These are phyloP conservation scores for Lachancea nothofagi DNA, from an alignment of 805 yeast species.

Conservation along the genomic window DNA sequence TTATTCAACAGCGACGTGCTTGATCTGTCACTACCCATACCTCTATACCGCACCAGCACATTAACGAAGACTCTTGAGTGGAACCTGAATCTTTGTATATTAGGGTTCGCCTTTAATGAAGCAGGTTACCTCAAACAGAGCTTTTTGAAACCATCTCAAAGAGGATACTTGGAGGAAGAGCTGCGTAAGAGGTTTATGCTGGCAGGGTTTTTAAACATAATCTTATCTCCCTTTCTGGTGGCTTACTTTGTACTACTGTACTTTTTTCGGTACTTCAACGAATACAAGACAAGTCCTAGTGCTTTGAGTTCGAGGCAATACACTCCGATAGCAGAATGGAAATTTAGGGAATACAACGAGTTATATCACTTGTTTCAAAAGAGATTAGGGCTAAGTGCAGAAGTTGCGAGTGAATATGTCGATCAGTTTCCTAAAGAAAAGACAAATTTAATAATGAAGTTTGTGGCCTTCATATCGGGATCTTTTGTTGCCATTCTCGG, in stretches of 20 bases:
- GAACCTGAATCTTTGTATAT: constrained; percentile 84
- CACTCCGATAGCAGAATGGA: constrained; percentile 94
- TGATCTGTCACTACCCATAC: constrained; percentile 56
- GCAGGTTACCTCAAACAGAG: constrained; percentile 74
- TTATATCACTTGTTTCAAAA: constrained; percentile 81
- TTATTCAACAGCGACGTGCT: constrained; percentile 72
- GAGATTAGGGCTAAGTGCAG: constrained; percentile 69
- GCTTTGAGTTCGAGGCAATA: constrained; percentile 78
- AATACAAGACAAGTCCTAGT: constrained; percentile 83
- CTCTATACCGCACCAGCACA: constrained; percentile 38
- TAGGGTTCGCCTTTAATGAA: constrained; percentile 78
- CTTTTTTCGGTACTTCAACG: constrained; percentile 88
- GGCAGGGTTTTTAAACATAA: constrained; percentile 79
- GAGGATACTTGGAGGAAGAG: constrained; percentile 62
- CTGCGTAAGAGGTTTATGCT: constrained; percentile 73
- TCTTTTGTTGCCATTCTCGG: constrained; percentile 87
- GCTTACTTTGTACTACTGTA: constrained; percentile 75
- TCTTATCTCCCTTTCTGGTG: constrained; percentile 82
- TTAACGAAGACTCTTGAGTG: constrained; percentile 89
- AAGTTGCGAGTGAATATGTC: constrained; percentile 75
- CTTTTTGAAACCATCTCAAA: constrained; percentile 64
- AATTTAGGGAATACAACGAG: constrained; percentile 88
- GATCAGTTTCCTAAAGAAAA: constrained; percentile 88
- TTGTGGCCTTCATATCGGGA: constrained; percentile 72
- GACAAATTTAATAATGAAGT: constrained; percentile 48